Evolutionary conservation across 129 eudicot genomes (phyloP), one percentile per base, ranked within the genome.

Genomic region (Artemisia annua): DNA sequence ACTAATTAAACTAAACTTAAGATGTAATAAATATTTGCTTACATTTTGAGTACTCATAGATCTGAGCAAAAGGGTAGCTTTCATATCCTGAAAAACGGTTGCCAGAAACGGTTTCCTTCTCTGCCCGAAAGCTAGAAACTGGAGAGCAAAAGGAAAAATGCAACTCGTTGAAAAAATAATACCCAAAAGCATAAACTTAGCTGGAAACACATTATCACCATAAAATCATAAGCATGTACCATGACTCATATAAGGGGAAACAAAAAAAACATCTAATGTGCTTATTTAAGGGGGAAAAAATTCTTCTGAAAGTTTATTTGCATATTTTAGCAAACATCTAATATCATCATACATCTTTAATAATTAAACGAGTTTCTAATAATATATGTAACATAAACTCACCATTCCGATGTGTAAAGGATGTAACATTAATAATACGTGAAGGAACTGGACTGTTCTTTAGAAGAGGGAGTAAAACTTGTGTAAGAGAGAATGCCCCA

Each of bases 321-420:
- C 65, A 59, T 35, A 35, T 13, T 56, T 67, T 26, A 39, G 20
- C 10, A 49, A 49, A 57, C 16, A 70, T 14, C 15, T n/a, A 35
- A 57, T 46, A 55, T 32, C 18, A 60, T 32, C 20, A 54, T 49
- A 79, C 69, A 19, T 16, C 1, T 67, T 28, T 11, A 18, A 50
- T 11, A 14, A 5, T 18, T 63, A 13, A 48, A 54, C 16, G 19
- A 14, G 56, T 22, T 39, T 76, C 10, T n/a, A 48, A 54, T n/a
- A 18, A 14, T 56, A 75, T 19, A 18, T 18, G 51, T 4, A 58
- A 30, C 0, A 71, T 5, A 56, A 67, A 51, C 80, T 83, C 78
- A 90, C 99, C 96, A 88, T 67, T 90, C 63, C 93, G 81, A 78
- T 94, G 99, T 13, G 99, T 94, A 75, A 94, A 94, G 17, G 99